These are phyloP conservation scores for Phytophthora tubulina DNA, from an alignment of 352 stramenopile genomes.

Conservation along the genomic window DNA sequence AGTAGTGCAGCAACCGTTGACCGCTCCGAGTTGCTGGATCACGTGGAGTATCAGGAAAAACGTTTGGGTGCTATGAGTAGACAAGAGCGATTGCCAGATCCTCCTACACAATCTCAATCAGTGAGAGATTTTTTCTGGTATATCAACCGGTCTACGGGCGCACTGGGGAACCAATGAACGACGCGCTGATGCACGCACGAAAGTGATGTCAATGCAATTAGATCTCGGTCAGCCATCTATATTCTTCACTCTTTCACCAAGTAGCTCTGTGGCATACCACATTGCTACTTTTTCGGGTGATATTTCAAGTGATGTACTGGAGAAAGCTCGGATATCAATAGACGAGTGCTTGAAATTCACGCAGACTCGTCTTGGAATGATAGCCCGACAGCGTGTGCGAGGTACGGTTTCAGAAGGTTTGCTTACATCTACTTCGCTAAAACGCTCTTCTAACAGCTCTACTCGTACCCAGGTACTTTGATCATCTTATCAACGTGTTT, in stretches of 20 bases:
- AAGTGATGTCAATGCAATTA: constrained; percentile 12
- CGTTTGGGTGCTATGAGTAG: not conserved
- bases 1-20: constrained; percentile 11
- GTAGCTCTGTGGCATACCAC: not conserved
- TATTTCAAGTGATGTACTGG: constrained; percentile 4
- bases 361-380: constrained; percentile 8
- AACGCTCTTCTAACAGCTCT: too few relatives aligned
- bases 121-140: constrained; percentile 7
- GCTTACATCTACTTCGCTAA: too few relatives aligned
- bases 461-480: not conserved
- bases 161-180: constrained; percentile 17
- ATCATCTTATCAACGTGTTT: constrained; percentile 7
- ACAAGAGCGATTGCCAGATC: not conserved
- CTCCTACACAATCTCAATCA: not conserved
- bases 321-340: not conserved
- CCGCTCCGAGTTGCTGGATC: constrained; percentile 1
- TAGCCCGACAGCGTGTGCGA: constrained; percentile 9
- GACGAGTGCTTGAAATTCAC: constrained; percentile 11
- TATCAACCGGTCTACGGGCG: constrained; percentile 6
- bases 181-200: constrained; percentile 1
- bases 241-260: constrained; percentile 17
- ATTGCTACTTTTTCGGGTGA: constrained; percentile 3
- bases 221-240: constrained; percentile 1
- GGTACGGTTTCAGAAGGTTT: not conserved
- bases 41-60: constrained; percentile 11